A percentile compares a stretch with the other conserved stretches of the same genome.
phyloP scores from a whole-genome alignment of 1,139 yeast genomes.

The Sugiyamaella pinicola region DNA sequence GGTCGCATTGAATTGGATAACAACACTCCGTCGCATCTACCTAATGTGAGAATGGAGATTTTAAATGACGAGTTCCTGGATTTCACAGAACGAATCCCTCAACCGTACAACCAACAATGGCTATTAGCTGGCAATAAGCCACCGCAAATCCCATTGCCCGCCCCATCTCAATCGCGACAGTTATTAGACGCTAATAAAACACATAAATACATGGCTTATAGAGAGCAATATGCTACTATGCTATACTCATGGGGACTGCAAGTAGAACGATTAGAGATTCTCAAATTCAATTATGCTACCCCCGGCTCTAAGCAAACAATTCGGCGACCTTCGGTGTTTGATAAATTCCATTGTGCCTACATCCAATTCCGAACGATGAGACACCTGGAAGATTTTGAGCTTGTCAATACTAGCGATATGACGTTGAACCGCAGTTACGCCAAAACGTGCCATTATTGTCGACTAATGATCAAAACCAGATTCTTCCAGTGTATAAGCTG shows the following conservation, averaged over 20 bases:
- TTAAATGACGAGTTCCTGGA: conserved; percentile 60
- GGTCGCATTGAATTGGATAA: conserved; percentile 33
- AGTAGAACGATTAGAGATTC: conserved; percentile 69
- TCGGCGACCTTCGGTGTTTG: conserved; percentile 22
- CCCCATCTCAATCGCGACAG: conserved; percentile 27
- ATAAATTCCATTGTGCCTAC: conserved; percentile 30
- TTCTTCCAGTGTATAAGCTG: conserved; percentile 72
- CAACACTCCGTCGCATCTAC: conserved; percentile 6
- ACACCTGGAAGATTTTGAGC: conserved; percentile 27
- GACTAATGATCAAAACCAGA: conserved; percentile 58
- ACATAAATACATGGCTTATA: conserved; percentile 52
- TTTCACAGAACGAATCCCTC: conserved; percentile 10
- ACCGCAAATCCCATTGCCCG: conserved; percentile 4
- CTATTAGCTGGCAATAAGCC: conserved; percentile 2
- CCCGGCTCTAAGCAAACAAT: conserved; percentile 16
- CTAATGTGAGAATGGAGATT: conserved; percentile 45
- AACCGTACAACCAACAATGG: conserved; percentile 1
- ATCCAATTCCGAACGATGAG: conserved; percentile 41
- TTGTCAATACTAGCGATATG: conserved; percentile 25
- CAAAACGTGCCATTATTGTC: conserved; percentile 61
- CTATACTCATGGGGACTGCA: conserved; percentile 83
- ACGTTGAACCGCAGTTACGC: conserved; percentile 25
- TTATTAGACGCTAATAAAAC: conserved; percentile 54
- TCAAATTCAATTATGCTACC: conserved; percentile 62
- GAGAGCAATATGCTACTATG: conserved; percentile 79